A percentile compares a stretch with the other conserved stretches of the same genome.
Evolutionary conservation across 2,329 filamentous ascomycete genomes (phyloP).

Genomic region (Malbranchea cinnamomea): DNA sequence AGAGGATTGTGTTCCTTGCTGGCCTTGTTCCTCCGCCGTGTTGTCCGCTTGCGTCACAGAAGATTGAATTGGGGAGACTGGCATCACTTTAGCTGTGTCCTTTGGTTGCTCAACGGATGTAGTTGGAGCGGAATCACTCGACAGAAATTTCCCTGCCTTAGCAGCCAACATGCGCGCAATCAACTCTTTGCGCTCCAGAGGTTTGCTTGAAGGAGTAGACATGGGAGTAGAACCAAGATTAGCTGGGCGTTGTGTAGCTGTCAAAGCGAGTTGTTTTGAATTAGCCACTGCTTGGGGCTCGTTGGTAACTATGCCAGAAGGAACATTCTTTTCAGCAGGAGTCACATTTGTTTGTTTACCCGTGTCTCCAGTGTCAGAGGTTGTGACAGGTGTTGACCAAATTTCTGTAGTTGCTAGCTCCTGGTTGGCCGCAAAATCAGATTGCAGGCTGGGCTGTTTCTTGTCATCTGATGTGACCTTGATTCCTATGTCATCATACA

Average conservation of each 20-base stretch:
- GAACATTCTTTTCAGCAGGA: constrained; percentile 1
- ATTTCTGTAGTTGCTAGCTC: too few species aligned
- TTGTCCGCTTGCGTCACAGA: background rate
- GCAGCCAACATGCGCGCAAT: constrained; percentile 63
- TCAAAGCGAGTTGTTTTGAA: too few species aligned
- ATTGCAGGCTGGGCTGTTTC: constrained; percentile 11
- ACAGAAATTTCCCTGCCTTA: constrained; percentile 49
- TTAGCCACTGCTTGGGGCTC: too few species aligned
- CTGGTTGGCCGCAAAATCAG: too few species aligned
- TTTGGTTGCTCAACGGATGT: too few species aligned
- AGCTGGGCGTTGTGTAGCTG: too few species aligned
- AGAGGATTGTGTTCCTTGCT: too few species aligned
- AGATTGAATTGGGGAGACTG: background rate
- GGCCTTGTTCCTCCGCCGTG: too few species aligned
- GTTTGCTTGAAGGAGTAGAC: constrained; percentile 20
- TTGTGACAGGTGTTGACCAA: background rate
- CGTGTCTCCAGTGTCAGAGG: background rate
- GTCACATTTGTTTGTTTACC: constrained; percentile 2
- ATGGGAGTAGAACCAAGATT: background rate
- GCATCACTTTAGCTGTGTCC: too few species aligned
- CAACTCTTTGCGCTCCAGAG: constrained; percentile 57
- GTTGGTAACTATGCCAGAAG: background rate
- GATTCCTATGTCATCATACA: constrained; percentile 57
- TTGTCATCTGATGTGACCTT: constrained; percentile 18
- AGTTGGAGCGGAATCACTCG: constrained; percentile 10